phyloP scores from a whole-genome alignment of 371 early-diverging fungal species.

The Rhizopus stolonifer region DNA sequence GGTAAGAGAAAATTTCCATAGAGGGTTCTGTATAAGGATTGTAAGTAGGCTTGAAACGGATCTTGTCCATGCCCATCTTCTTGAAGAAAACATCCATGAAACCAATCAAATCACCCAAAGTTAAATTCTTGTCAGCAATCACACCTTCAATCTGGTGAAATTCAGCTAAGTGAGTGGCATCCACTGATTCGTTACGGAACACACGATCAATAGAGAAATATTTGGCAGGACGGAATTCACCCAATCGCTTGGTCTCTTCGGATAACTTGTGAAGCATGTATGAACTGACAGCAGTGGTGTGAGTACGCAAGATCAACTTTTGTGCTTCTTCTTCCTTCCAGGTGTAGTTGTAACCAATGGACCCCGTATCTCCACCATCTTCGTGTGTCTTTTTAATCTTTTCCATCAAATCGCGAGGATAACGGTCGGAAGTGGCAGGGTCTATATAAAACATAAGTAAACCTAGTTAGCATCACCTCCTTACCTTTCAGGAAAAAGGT shows the following conservation, averaged over 20 bases:
- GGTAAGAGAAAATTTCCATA: conserved; percentile 99
- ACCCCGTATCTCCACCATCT: conserved; percentile 94
- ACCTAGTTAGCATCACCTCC: not conserved
- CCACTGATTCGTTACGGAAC: conserved; percentile 99
- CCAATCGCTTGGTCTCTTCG: conserved; percentile 66
- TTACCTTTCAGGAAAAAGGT: conserved; percentile 94
- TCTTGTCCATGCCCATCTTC: conserved; percentile 93
- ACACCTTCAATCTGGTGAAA: conserved; percentile 99
- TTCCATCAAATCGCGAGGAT: conserved; percentile 90
- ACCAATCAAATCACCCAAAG: conserved; percentile 97
- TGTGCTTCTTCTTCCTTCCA: conserved; percentile 97
- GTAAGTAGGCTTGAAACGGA: conserved; percentile 99
- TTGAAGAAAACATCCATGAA: conserved; percentile 97
- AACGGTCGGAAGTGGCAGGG: conserved; percentile 76
- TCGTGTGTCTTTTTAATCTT: conserved; percentile 93
- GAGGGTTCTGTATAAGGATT: conserved; percentile 99
- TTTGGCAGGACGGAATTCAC: conserved; percentile 90
- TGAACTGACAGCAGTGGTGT: conserved; percentile 97
- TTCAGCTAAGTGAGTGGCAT: conserved; percentile 99
- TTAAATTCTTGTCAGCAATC: conserved; percentile 95
- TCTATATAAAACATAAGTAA: conserved; percentile 56
- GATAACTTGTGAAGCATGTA: conserved; percentile 95
- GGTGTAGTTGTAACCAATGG: conserved; percentile 92
- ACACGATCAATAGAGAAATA: conserved; percentile 99
- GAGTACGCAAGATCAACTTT: conserved; percentile 97